Conservation (phyloP, 495 filamentous ascomycete genomes). For the Daldinia decipiens region DNA sequence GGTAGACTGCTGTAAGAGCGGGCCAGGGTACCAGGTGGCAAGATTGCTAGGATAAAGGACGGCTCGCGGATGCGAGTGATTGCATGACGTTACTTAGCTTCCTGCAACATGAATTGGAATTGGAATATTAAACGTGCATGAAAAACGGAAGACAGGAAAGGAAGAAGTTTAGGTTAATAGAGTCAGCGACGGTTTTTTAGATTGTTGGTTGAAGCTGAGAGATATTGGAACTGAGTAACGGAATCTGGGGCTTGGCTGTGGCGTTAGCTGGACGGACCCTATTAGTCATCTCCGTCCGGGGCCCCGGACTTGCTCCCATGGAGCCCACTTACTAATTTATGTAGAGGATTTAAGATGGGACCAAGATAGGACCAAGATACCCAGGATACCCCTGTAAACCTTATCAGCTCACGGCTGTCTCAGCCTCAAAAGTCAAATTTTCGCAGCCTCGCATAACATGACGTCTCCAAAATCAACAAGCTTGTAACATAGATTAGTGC, state of each 20-base stretch:
- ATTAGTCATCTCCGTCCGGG: neutral
- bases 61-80: constrained; percentile 29
- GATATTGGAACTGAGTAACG: constrained; percentile 8
- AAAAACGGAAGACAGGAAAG: constrained; percentile 25
- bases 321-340: constrained; percentile 21
- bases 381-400: constrained; percentile 17
- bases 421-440: constrained; percentile 40
- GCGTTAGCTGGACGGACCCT: constrained; percentile 12
- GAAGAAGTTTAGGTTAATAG: constrained; percentile 13
- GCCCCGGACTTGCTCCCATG: constrained; percentile 20
- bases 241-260: constrained; percentile 22
- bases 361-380: constrained; percentile 2
- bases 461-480: constrained; percentile 24
- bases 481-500: neutral
- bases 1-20: constrained; percentile 16
- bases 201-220: constrained; percentile 29
- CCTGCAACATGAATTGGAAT: constrained; percentile 15
- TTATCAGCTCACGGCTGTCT: constrained; percentile 23
- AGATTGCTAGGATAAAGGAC: constrained; percentile 26
- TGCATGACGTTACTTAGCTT: constrained; percentile 16
- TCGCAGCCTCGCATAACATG: constrained; percentile 33
- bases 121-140: constrained; percentile 12
- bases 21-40: constrained; percentile 39
- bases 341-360: neutral
- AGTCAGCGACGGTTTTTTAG: neutral